Base-by-base conservation (phyloP, 441 rosid genomes). In the Eutrema salsugineum region DNA sequence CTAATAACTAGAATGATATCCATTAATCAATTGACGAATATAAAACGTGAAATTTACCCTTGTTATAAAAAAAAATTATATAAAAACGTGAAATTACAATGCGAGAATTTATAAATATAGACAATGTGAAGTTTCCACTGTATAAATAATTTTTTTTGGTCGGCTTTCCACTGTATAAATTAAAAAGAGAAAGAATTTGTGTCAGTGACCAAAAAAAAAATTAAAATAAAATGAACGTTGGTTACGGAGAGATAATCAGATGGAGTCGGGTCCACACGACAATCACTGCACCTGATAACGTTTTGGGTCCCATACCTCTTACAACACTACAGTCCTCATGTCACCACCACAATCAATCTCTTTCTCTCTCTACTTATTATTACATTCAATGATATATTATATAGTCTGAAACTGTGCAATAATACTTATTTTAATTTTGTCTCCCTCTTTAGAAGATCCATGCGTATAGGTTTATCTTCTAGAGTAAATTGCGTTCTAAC, bases 281-380 rank as follows among this genome's bases (percentile, higher is more conserved):
- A 75, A 68, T 68, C 79, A 62, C 78, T 75, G 74, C 74, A 68
- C 56, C 74, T 68, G 69, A 68, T 68, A 62, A 75, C 75, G 70
- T 75, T 54, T 54, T 54, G 63, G 75, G 75, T 17, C 79, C 75
- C 70, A 54, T 59, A 7, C 17, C 38, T 17, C 65, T 75, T 68
- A 68, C 72, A 75, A 33, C 8, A 70, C 46, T 68, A 75, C 79
- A 75, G 74, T 62, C 38, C 70, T 75, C 60, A 54, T 75, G 74
- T 75, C 79, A 75, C 79, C 69, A 61, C 74, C 69, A 68, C 78
- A 60, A 75, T 67, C 78, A 67, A 61, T 67, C 63, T 62, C 20
- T 55, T 35, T 54, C 68, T 49, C 55, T 58, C 33, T 59, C 63
- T 42, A 48, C 65, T 67, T 60, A 53, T 55, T 16, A 55, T 33